phyloP scores from a whole-genome alignment of 352 stramenopile genomes.

The Blastocystis sp. region DNA sequence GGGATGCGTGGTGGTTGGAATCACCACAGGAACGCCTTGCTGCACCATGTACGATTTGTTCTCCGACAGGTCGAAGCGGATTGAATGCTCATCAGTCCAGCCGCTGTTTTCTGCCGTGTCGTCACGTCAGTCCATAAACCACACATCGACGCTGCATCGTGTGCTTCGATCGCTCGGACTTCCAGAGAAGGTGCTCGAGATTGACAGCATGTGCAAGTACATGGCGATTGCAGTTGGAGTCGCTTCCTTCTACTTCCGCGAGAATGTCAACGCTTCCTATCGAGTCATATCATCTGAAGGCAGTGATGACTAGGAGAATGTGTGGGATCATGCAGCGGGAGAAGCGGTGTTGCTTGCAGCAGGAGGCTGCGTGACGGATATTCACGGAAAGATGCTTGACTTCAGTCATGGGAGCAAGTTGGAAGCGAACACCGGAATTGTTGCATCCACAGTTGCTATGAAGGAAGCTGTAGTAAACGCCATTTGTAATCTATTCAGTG shows the following conservation, averaged over 20 bases:
- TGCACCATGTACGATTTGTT: constrained; percentile 7
- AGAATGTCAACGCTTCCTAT: constrained; percentile 22
- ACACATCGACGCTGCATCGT: neutral
- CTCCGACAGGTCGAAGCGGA: neutral
- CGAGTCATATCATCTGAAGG: neutral
- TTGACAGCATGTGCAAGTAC: constrained; percentile 69
- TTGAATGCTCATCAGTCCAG: neutral
- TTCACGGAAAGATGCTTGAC: constrained; percentile 82
- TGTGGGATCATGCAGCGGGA: constrained; percentile 78
- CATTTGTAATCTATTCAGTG: constrained; percentile 26
- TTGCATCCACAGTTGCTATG: constrained; percentile 72
- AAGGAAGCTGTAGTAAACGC: constrained; percentile 71
- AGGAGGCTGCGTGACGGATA: constrained; percentile 78
- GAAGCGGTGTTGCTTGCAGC: constrained; percentile 75
- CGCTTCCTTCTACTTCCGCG: constrained; percentile 37
- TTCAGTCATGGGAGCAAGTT: constrained; percentile 75
- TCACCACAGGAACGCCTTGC: neutral
- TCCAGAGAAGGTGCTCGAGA: constrained; percentile 10
- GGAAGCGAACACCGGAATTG: constrained; percentile 71
- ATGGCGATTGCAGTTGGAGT: constrained; percentile 16
- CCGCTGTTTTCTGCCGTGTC: neutral
- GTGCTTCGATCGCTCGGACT: neutral
- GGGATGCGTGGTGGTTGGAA: neutral
- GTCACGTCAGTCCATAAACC: constrained; percentile 5
- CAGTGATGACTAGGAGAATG: constrained; percentile 73